Conservation (phyloP, 2,329 filamentous ascomycete species). For the Aspergillus intermedius region DNA sequence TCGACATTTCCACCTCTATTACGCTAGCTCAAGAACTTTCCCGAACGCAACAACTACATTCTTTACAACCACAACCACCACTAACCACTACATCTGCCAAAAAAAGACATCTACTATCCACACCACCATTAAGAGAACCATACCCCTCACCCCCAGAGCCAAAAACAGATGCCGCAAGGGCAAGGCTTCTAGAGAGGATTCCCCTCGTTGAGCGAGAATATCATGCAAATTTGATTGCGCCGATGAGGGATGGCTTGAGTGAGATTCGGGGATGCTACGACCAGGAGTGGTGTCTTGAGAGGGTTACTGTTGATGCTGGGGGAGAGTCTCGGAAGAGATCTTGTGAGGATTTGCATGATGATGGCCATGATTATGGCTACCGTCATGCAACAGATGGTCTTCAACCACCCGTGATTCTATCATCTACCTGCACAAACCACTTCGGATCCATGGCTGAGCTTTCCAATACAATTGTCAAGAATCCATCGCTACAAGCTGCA, state of each 20-base stretch:
- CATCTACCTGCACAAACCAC: constrained; percentile 23
- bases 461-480: constrained; percentile 20
- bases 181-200: constrained; percentile 33
- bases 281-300: constrained; percentile 29
- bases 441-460: constrained; percentile 22
- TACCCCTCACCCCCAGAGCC: constrained; percentile 46
- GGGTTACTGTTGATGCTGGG: constrained; percentile 1
- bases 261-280: constrained; percentile 20
- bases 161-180: constrained; percentile 41
- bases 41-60: constrained; percentile 1
- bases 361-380: constrained; percentile 2
- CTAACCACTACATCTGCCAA: neutral
- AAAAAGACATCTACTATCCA: constrained; percentile 38
- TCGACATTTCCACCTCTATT: constrained; percentile 57
- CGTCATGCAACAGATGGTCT: neutral
- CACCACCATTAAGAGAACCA: constrained; percentile 38
- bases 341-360: neutral
- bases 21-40: constrained; percentile 43
- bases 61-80: neutral
- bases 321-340: neutral
- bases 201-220: constrained; percentile 25
- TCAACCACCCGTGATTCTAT: constrained; percentile 27
- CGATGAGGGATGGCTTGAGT: constrained; percentile 35
- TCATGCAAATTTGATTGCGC: constrained; percentile 20
- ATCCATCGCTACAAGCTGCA: constrained; percentile 19